Conservation (phyloP, 352 stramenopile species). For the Phytophthora sansomeana region DNA sequence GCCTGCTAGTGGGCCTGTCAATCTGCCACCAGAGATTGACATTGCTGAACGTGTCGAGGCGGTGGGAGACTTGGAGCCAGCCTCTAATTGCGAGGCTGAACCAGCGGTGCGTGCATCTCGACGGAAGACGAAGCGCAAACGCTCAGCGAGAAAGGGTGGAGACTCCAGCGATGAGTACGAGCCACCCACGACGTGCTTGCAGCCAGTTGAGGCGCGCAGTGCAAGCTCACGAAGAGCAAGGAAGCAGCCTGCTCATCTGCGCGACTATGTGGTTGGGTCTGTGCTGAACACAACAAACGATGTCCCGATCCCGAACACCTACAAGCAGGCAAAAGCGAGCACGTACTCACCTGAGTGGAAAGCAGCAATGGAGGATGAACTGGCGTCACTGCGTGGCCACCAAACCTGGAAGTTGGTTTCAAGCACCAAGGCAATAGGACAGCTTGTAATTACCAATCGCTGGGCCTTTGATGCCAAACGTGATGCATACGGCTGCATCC, state of each 20-base stretch:
- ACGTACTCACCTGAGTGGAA: constrained; percentile 4
- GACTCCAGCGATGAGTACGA: constrained; percentile 1
- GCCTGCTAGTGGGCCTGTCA: background rate
- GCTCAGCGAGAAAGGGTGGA: background rate
- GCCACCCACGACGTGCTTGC: background rate
- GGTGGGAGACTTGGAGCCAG: background rate
- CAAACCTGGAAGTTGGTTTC: background rate
- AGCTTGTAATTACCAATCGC: background rate
- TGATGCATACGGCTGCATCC: constrained; percentile 4
- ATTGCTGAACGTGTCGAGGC: background rate
- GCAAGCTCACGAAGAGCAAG: background rate
- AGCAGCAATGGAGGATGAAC: constrained; percentile 1
- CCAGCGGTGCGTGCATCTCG: too few relatives aligned
- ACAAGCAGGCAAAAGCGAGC: constrained; percentile 12
- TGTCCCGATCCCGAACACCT: background rate
- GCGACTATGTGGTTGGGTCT: constrained; percentile 13
- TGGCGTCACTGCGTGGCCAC: background rate
- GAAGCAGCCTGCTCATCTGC: background rate
- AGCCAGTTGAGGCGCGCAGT: background rate
- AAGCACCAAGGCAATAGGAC: background rate
- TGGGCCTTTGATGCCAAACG: constrained; percentile 23
- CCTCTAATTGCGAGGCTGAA: background rate
- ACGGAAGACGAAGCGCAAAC: constrained; percentile 6
- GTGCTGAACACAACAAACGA: constrained; percentile 5
- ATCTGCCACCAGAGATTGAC: background rate